phyloP scores from a whole-genome alignment of 1,284 basidiomycete species.

The Pyrrhoderma lamaoense region DNA sequence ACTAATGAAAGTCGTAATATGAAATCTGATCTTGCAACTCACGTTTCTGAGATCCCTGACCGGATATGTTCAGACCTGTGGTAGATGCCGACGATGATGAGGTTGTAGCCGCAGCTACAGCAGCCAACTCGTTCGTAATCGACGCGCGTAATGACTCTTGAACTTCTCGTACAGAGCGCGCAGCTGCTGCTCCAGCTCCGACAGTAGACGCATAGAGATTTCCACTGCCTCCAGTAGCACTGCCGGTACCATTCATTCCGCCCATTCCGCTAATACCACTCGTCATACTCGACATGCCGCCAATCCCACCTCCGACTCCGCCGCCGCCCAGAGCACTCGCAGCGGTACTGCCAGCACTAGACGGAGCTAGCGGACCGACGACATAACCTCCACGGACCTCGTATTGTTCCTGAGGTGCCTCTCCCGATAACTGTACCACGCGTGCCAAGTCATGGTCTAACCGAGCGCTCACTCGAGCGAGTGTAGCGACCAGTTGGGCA shows the following conservation, averaged over 20 bases:
- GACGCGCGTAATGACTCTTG: slow-evolving; percentile 9
- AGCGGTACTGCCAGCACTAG: slow-evolving; percentile 10
- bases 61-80: background rate
- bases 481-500: slow-evolving; percentile 7
- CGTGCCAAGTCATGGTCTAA: slow-evolving; percentile 15
- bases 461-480: slow-evolving; percentile 14
- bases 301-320: too few relatives aligned
- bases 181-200: background rate
- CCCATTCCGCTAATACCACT: too few relatives aligned
- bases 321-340: slow-evolving; percentile 1
- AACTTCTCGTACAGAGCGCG: slow-evolving; percentile 11
- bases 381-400: slow-evolving; percentile 17
- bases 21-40: background rate
- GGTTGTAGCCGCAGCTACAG: background rate
- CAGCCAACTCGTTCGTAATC: slow-evolving; percentile 6
- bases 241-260: too few relatives aligned
- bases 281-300: too few relatives aligned
- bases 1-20: too few relatives aligned
- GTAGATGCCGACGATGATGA: background rate
- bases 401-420: slow-evolving; percentile 12
- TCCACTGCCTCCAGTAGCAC: too few relatives aligned
- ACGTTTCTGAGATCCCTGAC: slow-evolving; percentile 9
- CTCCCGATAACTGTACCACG: slow-evolving; percentile 15
- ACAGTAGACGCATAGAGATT: too few relatives aligned
- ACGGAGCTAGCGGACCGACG: slow-evolving; percentile 14